Percentiles rank a stretch among this genome's conserved stretches.
Evolutionary conservation across 306 rosid species (phyloP).

Genomic region (Biancaea sappan): DNA sequence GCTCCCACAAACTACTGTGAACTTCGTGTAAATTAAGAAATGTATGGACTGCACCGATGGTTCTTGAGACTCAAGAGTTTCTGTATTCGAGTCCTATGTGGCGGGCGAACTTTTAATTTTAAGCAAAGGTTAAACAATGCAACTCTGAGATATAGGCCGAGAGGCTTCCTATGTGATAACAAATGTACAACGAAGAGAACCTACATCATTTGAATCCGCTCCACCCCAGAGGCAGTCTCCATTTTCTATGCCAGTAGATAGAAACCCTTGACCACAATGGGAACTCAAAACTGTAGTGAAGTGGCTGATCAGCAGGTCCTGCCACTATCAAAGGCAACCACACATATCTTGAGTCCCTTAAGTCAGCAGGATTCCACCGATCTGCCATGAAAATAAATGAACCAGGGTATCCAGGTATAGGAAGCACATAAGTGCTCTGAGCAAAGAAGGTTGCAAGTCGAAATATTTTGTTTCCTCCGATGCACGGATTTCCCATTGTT

Average conservation of each 20-base stretch:
- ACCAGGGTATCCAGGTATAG: conserved; percentile 60
- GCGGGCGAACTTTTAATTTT: conserved; percentile 5
- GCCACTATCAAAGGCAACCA: conserved; percentile 95
- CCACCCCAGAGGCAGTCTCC: conserved; percentile 88
- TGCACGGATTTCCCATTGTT: conserved; percentile 87
- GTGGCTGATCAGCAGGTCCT: conserved; percentile 68
- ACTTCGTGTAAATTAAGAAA: conserved; percentile 26
- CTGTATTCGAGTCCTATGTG: conserved; percentile 2
- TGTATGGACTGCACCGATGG: conserved; percentile 5
- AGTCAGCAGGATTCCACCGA: conserved; percentile 86
- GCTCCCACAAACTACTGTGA: conserved; percentile 33
- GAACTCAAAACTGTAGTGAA: conserved; percentile 68
- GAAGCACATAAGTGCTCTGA: conserved; percentile 84
- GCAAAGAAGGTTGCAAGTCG: conserved; percentile 73
- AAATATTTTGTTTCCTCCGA: conserved; percentile 78
- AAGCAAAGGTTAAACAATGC: conserved; percentile 18
- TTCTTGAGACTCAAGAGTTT: conserved; percentile 28
- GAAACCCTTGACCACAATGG: conserved; percentile 88
- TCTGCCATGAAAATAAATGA: conserved; percentile 87
- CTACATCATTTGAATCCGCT: conserved; percentile 40
- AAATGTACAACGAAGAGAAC: conserved; percentile 30
- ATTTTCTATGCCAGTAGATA: conserved; percentile 88
- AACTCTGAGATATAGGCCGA: conserved; percentile 37
- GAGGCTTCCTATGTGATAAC: conserved; percentile 35
- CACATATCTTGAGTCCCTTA: conserved; percentile 85